Evolutionary conservation across 257 asterid genomes (phyloP).

Genomic region (Orobanche coerulescens): DNA sequence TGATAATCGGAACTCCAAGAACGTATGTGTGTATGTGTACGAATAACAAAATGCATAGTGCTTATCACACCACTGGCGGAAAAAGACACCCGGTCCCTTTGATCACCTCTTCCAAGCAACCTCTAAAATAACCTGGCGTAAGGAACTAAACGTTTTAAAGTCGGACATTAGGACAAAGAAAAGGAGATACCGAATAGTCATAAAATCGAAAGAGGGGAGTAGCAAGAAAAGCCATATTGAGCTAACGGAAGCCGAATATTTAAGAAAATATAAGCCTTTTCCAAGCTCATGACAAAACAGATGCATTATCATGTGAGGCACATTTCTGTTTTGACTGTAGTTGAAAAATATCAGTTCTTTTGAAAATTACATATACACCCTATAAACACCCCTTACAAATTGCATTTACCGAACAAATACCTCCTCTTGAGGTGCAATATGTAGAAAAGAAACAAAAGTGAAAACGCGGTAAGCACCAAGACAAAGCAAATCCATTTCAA

Average conservation of each 20-base stretch:
- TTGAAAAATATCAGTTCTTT: no score
- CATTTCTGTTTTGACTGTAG: no score
- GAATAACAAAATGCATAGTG: slow-evolving; percentile 36
- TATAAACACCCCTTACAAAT: no score
- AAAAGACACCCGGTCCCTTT: slow-evolving; percentile 45
- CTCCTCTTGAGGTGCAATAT: no score
- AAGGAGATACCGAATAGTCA: neutral
- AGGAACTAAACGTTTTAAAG: neutral
- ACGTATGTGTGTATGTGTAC: slow-evolving; percentile 23
- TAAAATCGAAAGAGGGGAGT: no score
- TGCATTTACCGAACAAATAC: no score
- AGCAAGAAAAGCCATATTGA: no score
- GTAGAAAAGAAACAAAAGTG: neutral
- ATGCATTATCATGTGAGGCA: no score
- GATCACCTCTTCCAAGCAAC: slow-evolving; percentile 25
- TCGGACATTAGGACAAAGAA: neutral
- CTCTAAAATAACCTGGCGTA: slow-evolving; percentile 37
- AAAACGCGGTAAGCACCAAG: neutral
- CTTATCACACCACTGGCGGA: slow-evolving; percentile 48
- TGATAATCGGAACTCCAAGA: slow-evolving; percentile 24
- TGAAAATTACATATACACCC: no score
- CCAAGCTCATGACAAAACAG: no score
- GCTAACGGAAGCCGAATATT: no score
- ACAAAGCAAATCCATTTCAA: slow-evolving; percentile 1
- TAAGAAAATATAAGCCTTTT: no score